Evolutionary conservation across 2,329 filamentous ascomycete genomes (phyloP), one percentile per base, ranked within the genome.

Genomic region (Penicillium digitatum): DNA sequence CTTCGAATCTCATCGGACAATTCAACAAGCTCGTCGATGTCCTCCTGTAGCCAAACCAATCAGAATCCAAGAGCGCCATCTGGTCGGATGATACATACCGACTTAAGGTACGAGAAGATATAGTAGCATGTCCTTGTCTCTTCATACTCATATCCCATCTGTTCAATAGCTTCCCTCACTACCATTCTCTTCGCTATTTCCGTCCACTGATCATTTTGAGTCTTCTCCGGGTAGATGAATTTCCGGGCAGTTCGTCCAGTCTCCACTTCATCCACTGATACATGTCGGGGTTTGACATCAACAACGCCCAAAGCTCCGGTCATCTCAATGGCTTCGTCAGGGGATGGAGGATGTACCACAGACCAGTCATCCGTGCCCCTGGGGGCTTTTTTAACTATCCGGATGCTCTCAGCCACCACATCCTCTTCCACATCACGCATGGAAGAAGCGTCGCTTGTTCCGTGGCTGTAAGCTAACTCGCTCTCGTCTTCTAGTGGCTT

Each of bases 101-200:
- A 91, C 76, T 82, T 80, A 50, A 99, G 80, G 72, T 95, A 96
- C 60, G 93, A 85, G 79, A 96, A 93, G 43, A 97, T 85, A 73
- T 96, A 97, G 74, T 89, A 97, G 74, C 90, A 95, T 59, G 82
- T 84, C 51, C 90, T 87, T 0, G 90, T 94, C 79, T 97, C 92
- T 70, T 96, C 90, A 68, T 87, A 97, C 57, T 89, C 86, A 73
- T 96, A 97, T 3, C 90, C 90, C 68, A 87, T 77, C 66, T 87
- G 81, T 63, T 95, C 87, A 61, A 97, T 89, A 18, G 94, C 94
- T 70, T 96, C 91, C 49, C 87, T 85, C 55, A 87, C 81, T 16
- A 97, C 90, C 34, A 97, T 76, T 63, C 96, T 92, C 75, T 95
- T 96, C 43, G 93, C 95, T 64, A 99, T 90, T 74, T 97, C 94